Base-by-base conservation (phyloP, 2,329 filamentous ascomycete species). In the Pezicula neosporulosa region DNA sequence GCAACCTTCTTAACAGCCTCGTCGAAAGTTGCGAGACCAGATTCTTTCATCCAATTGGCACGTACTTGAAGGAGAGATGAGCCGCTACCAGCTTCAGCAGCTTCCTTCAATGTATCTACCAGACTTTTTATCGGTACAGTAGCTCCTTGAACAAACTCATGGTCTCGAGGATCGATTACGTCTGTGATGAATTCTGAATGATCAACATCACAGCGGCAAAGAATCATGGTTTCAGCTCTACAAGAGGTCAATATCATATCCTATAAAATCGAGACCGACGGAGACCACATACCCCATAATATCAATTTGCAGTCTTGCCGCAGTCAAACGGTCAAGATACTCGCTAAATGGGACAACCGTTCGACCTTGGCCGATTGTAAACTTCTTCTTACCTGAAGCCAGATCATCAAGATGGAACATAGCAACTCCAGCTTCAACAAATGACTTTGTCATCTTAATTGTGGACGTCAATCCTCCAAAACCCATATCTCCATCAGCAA, bases 341-440 rank as follows among this genome's bases (percentile, higher is more conserved):
- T 72, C 71, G 50, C 62, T 64, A 0, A 69, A 72, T 2, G 71
- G 69, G 4, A 74, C 68, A 0, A 73, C 61, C 0, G 71, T 73
- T 5, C 69, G 59, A 2, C 70, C 70, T 47, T 72, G 62, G 0
- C 70, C 70, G 15, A 68, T 63, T 1, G 70, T 73, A 47, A 73
- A 74, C 56, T 73, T 73, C 60, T 73, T 73, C 58, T 72, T 63
- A 6, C 71, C 71, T 19, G 72, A 69, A 0, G 71, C 71, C 28
- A 73, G 57, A 50, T 73, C 71, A 49, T 74, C 71, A 4, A 74
- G 62, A 48, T 73, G 71, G 42, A 73, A 70, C 66, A 72, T 72
- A 9, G 71, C 71, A 1, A 71, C 71, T 6, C 71, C 71, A 13
- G 66, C 63, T 42, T 72, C 71, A n/a, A 72, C 70, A 50, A 74